These are phyloP conservation scores for Tylopilus sp. DNA, from an alignment of 1,284 basidiomycete genomes.

Conservation along the genomic window DNA sequence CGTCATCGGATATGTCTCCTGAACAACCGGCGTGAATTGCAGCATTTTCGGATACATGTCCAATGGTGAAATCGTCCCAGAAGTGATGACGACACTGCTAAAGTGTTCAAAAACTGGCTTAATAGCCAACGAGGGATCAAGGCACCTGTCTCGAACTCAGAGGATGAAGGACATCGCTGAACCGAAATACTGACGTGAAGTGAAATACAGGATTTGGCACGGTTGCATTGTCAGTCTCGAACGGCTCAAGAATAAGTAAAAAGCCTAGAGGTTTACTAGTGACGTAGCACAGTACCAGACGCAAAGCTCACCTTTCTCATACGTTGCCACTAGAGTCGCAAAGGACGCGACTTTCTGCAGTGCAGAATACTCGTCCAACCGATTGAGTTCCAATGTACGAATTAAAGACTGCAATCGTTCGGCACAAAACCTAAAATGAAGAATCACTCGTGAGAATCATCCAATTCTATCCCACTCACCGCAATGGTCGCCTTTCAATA, in stretches of 20 bases:
- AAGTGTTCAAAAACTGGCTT: conserved; percentile 98
- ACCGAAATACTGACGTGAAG: conserved; percentile 68
- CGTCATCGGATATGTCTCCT: conserved; percentile 98
- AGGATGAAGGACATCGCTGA: not conserved
- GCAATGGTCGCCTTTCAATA: conserved; percentile 93
- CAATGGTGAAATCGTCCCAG: conserved; percentile 95
- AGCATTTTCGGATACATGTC: conserved; percentile 99
- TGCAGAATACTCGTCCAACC: conserved; percentile 88
- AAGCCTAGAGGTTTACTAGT: conserved; percentile 60
- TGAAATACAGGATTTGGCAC: conserved; percentile 99
- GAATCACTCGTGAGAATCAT: conserved; percentile 5
- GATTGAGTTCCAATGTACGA: conserved; percentile 85
- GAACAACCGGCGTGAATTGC: conserved; percentile 95
- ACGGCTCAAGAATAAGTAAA: conserved; percentile 95
- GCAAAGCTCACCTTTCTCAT: conserved; percentile 78
- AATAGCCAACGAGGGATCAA: conserved; percentile 97
- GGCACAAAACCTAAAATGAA: conserved; percentile 78
- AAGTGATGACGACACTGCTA: conserved; percentile 97
- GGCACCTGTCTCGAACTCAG: conserved; percentile 58
- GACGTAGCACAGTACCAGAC: not conserved
- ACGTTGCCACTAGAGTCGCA: conserved; percentile 96
- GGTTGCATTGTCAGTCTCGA: conserved; percentile 97
- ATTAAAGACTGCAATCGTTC: conserved; percentile 94
- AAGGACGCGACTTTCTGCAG: conserved; percentile 96
- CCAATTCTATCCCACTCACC: conserved; percentile 44